Evolutionary conservation across 2,329 filamentous ascomycete genomes (phyloP).

Genomic region (Chrysoporthe deuterocubensis): DNA sequence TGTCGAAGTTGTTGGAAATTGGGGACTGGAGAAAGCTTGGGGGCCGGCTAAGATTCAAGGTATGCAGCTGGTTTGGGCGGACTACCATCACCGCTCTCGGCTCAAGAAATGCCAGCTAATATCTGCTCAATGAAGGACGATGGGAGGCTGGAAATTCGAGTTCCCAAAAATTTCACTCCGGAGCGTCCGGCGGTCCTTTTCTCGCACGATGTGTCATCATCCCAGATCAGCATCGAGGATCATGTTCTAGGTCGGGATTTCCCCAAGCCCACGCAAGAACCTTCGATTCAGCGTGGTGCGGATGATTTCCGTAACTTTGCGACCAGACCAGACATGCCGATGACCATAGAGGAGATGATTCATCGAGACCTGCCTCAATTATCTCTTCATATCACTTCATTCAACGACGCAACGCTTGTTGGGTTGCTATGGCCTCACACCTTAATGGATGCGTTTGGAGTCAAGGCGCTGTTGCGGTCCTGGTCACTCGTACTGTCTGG

Average conservation of each 20-base stretch:
- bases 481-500: conserved; percentile 52
- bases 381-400: conserved; percentile 50
- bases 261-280: conserved; percentile 31
- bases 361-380: conserved; percentile 48
- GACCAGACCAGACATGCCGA: conserved; percentile 33
- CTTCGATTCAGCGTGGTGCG: conserved; percentile 35
- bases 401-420: conserved; percentile 53
- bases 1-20: conserved; percentile 43
- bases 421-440: conserved; percentile 50
- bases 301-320: conserved; percentile 33
- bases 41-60: conserved; percentile 46
- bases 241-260: conserved; percentile 39
- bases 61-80: conserved; percentile 36
- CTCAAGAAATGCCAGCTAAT: background rate
- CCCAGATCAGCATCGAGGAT: conserved; percentile 38
- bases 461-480: conserved; percentile 44
- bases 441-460: conserved; percentile 50
- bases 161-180: conserved; percentile 34
- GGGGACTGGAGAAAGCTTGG: conserved; percentile 51
- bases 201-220: conserved; percentile 34
- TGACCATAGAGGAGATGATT: conserved; percentile 44
- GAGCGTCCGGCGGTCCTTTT: conserved; percentile 42
- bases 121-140: background rate
- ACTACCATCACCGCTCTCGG: conserved; percentile 32
- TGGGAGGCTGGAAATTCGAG: background rate